Evolutionary conservation across 176 grass and related monocot species (phyloP).

Genomic region (Carex parvula): DNA sequence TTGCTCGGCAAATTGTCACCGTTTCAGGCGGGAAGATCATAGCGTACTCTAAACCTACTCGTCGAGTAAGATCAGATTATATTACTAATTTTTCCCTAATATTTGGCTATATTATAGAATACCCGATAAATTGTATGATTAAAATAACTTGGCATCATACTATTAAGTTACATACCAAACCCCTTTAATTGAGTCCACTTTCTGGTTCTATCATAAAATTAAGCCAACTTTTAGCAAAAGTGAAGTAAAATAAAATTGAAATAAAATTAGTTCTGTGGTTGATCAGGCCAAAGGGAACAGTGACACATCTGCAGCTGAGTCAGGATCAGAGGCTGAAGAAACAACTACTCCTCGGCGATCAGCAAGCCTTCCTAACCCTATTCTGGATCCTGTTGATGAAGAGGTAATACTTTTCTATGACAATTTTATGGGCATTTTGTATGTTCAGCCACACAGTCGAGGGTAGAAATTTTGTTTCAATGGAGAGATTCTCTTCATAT

Average conservation of each 20-base stretch:
- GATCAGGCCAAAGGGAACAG: slow-evolving; percentile 54
- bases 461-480: neutral
- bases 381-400: slow-evolving; percentile 53
- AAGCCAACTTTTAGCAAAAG: neutral
- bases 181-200: neutral
- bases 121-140: neutral
- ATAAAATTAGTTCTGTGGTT: slow-evolving; percentile 21
- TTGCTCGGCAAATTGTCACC: slow-evolving; percentile 55
- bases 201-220: slow-evolving; percentile 14
- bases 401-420: slow-evolving; percentile 50
- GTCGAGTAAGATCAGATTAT: slow-evolving; percentile 38
- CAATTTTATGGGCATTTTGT: neutral
- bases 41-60: slow-evolving; percentile 41
- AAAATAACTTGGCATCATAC: neutral
- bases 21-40: slow-evolving; percentile 56
- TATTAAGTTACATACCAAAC: slow-evolving; percentile 1
- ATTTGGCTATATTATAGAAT: neutral
- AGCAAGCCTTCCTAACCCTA: slow-evolving; percentile 34
- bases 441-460: neutral
- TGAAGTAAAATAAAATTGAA: neutral
- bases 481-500: neutral
- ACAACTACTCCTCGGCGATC: slow-evolving; percentile 35
- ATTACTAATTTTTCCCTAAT: neutral
- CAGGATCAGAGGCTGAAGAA: slow-evolving; percentile 77
- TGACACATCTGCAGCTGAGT: slow-evolving; percentile 64